Evolutionary conservation across 2,329 filamentous ascomycete species (phyloP), one percentile per base, ranked within the genome.

Genomic region (Colletotrichum melonis): DNA sequence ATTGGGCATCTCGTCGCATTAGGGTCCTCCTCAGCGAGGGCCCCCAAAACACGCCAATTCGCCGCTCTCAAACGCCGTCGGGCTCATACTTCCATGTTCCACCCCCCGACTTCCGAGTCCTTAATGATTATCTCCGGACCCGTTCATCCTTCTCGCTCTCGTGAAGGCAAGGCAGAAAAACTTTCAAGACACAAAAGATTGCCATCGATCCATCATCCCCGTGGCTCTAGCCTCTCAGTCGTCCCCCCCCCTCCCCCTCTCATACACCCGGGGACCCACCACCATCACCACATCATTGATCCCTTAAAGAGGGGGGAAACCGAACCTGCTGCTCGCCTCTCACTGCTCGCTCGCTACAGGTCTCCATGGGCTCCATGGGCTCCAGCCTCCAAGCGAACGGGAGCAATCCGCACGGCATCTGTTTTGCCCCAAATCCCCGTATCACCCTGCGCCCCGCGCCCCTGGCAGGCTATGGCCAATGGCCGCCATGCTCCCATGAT

Each of bases 271-370:
- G 38, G 38, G 38, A 42, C 16, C 42, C 42, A 49, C 42, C 42
- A 49, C 42, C 42, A 49, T 19, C 42, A 49, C 16, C 7, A 49
- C 42, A 49, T 19, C 42, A 49, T 49, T 49, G 42, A 49, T n/a
- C 19, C 42, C 42, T 49, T 49, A n/a, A 49, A 49, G 42, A 49
- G 42, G 42, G 42, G 42, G 42, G 42, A 49, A 49, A 49, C 7
- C 42, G 42, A 49, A 49, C 42, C 42, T 65, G 49, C 63, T 38
- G 46, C 63, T 56, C 30, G 63, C 55, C 28, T 42, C 63, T n/a
- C 32, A 22, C 26, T 22, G 49, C n/a, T 28, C 38, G 16, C 38
- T 42, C 14, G 38, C 14, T 42, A 42, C 38, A 5, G 14, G 14
- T 16, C 38, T 42, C 38, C 42, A 49, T 49, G 42, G 16, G 42